Conservation (phyloP, 2,329 filamentous ascomycete genomes). For the Thielaviopsis punctulata region DNA sequence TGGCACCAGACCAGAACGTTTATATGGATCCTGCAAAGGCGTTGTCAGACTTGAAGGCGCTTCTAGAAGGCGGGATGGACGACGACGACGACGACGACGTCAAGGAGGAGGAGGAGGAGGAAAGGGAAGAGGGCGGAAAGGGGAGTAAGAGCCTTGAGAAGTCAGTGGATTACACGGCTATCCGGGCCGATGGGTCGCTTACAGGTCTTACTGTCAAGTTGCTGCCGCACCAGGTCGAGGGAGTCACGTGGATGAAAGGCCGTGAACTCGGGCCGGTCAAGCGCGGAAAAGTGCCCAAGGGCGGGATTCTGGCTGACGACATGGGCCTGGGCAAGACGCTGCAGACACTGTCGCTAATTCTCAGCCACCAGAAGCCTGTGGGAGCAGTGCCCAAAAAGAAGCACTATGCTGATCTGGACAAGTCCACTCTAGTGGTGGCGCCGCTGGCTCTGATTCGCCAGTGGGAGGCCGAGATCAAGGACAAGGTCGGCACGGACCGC, state of each 20-base stretch:
- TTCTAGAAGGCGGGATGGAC: slow-evolving; percentile 69
- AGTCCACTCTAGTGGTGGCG: slow-evolving; percentile 78
- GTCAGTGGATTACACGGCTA: not conserved
- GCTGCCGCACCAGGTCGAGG: slow-evolving; percentile 84
- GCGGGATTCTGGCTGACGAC: slow-evolving; percentile 89
- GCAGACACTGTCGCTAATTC: slow-evolving; percentile 75
- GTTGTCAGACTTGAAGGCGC: slow-evolving; percentile 58
- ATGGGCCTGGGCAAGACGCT: slow-evolving; percentile 96
- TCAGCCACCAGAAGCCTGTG: slow-evolving; percentile 58
- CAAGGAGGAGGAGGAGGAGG: slow-evolving; percentile 16
- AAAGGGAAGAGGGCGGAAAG: not conserved
- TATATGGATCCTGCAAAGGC: slow-evolving; percentile 59
- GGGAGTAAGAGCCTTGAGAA: not conserved
- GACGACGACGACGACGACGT: slow-evolving; percentile 45
- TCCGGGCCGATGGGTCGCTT: slow-evolving; percentile 26
- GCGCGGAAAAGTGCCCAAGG: slow-evolving; percentile 66
- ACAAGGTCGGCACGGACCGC: slow-evolving; percentile 55
- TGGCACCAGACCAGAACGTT: slow-evolving; percentile 23
- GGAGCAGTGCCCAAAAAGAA: slow-evolving; percentile 33
- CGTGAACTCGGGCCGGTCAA: slow-evolving; percentile 79
- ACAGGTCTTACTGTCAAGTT: slow-evolving; percentile 77
- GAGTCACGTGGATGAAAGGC: slow-evolving; percentile 86
- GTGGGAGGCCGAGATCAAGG: slow-evolving; percentile 86
- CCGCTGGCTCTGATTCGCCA: slow-evolving; percentile 89
- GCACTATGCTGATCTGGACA: slow-evolving; percentile 50